Evolutionary conservation across 2,329 filamentous ascomycete species (phyloP).

Genomic region (Monilinia aucupariae): DNA sequence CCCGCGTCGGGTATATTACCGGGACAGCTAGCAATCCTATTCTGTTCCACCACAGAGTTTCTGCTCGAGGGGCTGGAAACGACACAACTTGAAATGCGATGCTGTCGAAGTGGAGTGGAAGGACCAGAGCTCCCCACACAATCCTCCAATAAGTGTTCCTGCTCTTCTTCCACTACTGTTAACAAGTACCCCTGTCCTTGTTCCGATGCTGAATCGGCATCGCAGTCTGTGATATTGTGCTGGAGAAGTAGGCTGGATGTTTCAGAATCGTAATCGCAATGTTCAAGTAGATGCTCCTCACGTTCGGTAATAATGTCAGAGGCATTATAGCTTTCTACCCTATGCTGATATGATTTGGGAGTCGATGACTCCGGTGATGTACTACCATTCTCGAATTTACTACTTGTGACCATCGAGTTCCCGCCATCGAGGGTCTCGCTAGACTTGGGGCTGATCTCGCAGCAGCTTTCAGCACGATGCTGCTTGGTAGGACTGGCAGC

Average conservation of each 20-base stretch:
- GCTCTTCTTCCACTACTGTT: conserved; percentile 1
- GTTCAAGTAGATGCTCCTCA: conserved; percentile 1
- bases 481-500: conserved; percentile 4
- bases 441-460: not conserved
- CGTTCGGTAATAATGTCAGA: not conserved
- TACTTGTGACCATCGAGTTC: not conserved
- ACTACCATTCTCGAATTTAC: not conserved
- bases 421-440: too few species aligned
- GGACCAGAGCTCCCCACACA: not conserved
- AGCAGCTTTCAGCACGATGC: not conserved
- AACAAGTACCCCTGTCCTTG: not conserved
- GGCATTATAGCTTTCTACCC: not conserved
- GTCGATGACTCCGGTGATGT: not conserved
- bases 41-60: not conserved
- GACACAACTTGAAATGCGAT: conserved; percentile 8
- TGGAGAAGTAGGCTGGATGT: not conserved
- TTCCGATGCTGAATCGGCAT: not conserved
- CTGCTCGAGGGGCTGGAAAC: not conserved
- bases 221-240: not conserved
- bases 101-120: conserved; percentile 8
- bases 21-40: conserved; percentile 12
- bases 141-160: conserved; percentile 4
- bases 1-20: not conserved
- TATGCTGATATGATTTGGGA: not conserved
- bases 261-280: conserved; percentile 7